Conservation (phyloP, 305 asterid species). For the Ruellia speciosa region DNA sequence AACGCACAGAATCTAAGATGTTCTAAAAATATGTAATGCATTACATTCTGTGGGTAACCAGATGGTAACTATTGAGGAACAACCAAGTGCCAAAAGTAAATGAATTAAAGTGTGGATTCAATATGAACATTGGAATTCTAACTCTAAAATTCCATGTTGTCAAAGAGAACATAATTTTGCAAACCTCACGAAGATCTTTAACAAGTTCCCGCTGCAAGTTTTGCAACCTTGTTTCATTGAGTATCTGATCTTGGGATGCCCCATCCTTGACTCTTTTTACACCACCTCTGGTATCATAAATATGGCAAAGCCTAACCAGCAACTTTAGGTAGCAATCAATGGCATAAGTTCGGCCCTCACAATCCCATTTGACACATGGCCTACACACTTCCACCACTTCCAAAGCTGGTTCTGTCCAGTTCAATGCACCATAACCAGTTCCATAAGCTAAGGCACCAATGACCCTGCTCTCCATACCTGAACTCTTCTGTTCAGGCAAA, state of each 20-base stretch:
- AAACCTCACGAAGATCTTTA: conserved; percentile 76
- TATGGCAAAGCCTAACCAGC: conserved; percentile 88
- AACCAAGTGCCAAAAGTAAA: too few relatives aligned
- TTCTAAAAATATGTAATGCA: conserved; percentile 6
- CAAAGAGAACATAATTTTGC: conserved; percentile 21
- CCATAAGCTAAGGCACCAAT: conserved; percentile 96
- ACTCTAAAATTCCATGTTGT: neutral
- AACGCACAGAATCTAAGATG: conserved; percentile 5
- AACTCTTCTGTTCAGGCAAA: conserved; percentile 80
- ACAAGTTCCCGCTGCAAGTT: conserved; percentile 89
- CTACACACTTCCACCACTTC: conserved; percentile 97
- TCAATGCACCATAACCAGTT: conserved; percentile 92
- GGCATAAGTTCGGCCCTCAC: conserved; percentile 91
- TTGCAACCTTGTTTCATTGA: conserved; percentile 88
- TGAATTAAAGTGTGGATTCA: conserved; percentile 1
- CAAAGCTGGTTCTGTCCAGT: conserved; percentile 94
- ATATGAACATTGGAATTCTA: conserved; percentile 1
- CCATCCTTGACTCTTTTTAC: conserved; percentile 94
- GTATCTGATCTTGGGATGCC: conserved; percentile 93
- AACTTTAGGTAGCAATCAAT: conserved; percentile 88
- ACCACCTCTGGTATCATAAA: conserved; percentile 93
- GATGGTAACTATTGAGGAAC: too few relatives aligned
- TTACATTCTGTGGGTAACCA: too few relatives aligned
- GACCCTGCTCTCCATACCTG: conserved; percentile 94
- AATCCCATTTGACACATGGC: conserved; percentile 92